Evolutionary conservation across 106 monocot genomes (phyloP).

Genomic region (Acanthochlamys bracteata): DNA sequence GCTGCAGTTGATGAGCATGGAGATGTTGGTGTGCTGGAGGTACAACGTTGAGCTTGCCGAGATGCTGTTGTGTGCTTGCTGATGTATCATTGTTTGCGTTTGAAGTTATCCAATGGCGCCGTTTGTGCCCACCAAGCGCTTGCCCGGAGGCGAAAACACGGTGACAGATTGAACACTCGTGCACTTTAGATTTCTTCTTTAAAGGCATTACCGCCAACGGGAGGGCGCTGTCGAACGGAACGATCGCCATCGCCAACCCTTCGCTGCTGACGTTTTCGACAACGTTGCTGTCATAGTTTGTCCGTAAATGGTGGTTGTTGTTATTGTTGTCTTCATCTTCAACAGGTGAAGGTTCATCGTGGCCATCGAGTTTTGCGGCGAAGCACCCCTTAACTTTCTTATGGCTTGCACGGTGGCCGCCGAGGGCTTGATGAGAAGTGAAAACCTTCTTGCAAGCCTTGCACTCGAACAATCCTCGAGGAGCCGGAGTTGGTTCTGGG

Average conservation of each 20-base stretch:
- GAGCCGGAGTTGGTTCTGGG: neutral
- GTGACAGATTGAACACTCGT: constrained; percentile 64
- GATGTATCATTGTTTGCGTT: neutral
- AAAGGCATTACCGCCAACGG: neutral
- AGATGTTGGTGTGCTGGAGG: neutral
- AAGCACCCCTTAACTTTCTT: constrained; percentile 77
- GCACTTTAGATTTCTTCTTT: constrained; percentile 57
- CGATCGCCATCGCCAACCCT: constrained; percentile 23
- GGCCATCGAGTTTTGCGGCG: constrained; percentile 36
- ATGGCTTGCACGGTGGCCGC: constrained; percentile 71
- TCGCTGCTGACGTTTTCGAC: neutral
- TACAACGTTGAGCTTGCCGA: constrained; percentile 7
- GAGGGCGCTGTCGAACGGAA: constrained; percentile 16
- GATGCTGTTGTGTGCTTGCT: neutral
- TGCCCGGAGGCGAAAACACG: constrained; percentile 67
- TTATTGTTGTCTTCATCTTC: neutral
- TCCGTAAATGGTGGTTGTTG: neutral
- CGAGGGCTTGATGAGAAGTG: constrained; percentile 62
- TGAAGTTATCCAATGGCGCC: constrained; percentile 52
- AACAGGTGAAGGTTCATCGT: neutral
- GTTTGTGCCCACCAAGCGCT: constrained; percentile 62
- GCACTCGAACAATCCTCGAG: constrained; percentile 45
- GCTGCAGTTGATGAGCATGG: constrained; percentile 18
- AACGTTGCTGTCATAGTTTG: too few relatives aligned
- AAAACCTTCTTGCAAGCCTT: constrained; percentile 67